Base-by-base conservation (phyloP, 140 eudicot species). In the Artemisia princeps region DNA sequence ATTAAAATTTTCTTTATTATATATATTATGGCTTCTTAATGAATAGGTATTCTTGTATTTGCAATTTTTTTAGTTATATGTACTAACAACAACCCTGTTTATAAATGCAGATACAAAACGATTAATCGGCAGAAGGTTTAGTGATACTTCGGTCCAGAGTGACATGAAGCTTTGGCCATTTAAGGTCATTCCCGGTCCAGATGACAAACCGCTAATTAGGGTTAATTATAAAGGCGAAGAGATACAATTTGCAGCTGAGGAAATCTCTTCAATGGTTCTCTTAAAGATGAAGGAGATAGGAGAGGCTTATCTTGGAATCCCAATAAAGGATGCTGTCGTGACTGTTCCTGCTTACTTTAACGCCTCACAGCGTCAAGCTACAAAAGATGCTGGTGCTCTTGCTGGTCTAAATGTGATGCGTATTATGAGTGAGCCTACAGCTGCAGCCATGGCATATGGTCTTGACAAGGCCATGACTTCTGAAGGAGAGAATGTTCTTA, bases 401-500 rank as follows among this genome's bases (percentile, higher is more conserved):
- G 76, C 80, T 24, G 80, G 80, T 11, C 72, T 76, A 22, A 76
- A 76, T 24, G 80, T 76, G 10, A 63, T 69, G 67, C 72, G 72
- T 4, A 62, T 76, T 5, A 24, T 75, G 12, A 62, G 15, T 15
- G 75, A 75, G 45, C 79, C 79, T 0, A 75, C 75, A 2, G 79
- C 79, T 62, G 79, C 79, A 23, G 79, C 79, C 2, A 45, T 69
- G 19, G 79, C 79, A 8, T 75, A 75, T 7, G 75, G 75, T 51
- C 70, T 75, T 42, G 75, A 68, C 51, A 68, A 51, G 64, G 55
- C 53, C 9, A 1, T 20, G 16, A 10, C 61, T 16, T 60, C 14
- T 59, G 3, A 44, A 2, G 75, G 53, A 3, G 62, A 75, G 22
- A 75, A 61, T n/a, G 79, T 75, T 49, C 66, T 75, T 22, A 53